These are phyloP conservation scores for Streptanthus diversifolius DNA, from an alignment of 345 rosid species.

Conservation along the genomic window DNA sequence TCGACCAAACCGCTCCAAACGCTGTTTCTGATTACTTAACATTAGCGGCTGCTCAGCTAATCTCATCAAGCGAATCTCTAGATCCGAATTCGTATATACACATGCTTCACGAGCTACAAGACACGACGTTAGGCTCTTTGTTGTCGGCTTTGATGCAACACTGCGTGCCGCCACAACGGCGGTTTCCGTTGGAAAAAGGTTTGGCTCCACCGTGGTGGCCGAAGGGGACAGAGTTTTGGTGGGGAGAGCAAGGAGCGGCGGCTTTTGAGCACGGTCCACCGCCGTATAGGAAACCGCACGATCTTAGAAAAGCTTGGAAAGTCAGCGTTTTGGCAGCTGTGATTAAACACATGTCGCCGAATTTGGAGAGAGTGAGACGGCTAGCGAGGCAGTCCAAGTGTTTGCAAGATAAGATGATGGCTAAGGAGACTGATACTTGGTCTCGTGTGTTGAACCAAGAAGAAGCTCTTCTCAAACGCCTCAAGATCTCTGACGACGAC, in stretches of 20 bases:
- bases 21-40: slow-evolving; percentile 43
- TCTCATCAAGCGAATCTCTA: slow-evolving; percentile 4
- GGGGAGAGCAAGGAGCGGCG: slow-evolving; percentile 45
- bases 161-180: slow-evolving; percentile 58
- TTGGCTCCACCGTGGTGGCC: slow-evolving; percentile 84
- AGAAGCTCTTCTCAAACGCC: slow-evolving; percentile 41
- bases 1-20: slow-evolving; percentile 46
- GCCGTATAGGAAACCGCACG: slow-evolving; percentile 65
- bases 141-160: slow-evolving; percentile 68
- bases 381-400: slow-evolving; percentile 63
- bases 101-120: slow-evolving; percentile 58
- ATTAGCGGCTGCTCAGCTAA: slow-evolving; percentile 29
- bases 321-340: slow-evolving; percentile 59
- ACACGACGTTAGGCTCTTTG: slow-evolving; percentile 61
- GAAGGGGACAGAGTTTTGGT: slow-evolving; percentile 51
- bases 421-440: slow-evolving; percentile 58
- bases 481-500: slow-evolving; percentile 37
- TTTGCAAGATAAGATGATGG: slow-evolving; percentile 69
- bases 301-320: slow-evolving; percentile 74
- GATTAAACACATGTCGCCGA: slow-evolving; percentile 58
- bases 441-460: slow-evolving; percentile 56
- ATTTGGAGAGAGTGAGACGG: slow-evolving; percentile 41
- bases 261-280: slow-evolving; percentile 51
- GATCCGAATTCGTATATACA: slow-evolving; percentile 39
- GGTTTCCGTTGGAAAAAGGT: slow-evolving; percentile 58